Base-by-base conservation (phyloP, 1,284 basidiomycete species). In the Austroboletus novae-zelandiae region DNA sequence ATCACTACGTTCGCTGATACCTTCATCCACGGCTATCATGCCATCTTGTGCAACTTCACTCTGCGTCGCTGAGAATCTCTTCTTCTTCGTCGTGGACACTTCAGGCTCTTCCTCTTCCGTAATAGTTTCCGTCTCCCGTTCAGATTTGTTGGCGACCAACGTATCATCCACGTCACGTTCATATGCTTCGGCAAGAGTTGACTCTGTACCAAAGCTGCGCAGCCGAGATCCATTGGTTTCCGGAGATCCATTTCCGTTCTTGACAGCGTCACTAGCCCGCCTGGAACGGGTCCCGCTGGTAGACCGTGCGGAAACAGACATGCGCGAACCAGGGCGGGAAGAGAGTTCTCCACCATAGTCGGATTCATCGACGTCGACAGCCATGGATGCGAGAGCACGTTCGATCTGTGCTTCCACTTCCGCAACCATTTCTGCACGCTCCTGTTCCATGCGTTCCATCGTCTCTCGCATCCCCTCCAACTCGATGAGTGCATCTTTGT, bases 391-490 rank as follows among this genome's bases (percentile, higher is more conserved):
- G 43, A 92, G 74, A 3, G 90, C 89, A 51, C 85, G 78, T 66
- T 91, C 89, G 60, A 92, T 92, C 71, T 92, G 89, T 25, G 86
- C 86, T 65, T 92, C 89, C 23, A 92, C 89, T 70, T 91, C 89
- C 13, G 86, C 88, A 42, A 91, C 86, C 88, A 92, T 91, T 61
- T 89, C 85, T 32, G 84, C 80, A 47, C 90, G 86, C 67, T 91
- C 89, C 55, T 80, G 73, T 64, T 91, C 89, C 89, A 91, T 91
- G 62, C 72, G 81, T 49, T 89, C 86, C 88, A 91, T 91, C 7
- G 78, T 80, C 14, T 80, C 76, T 52, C 78, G 79, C 89, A 91
- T 91, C 53, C 72, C 70, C 57, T 85, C 77, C 39, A 91, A 73
- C 68, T 91, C 89, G 17, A 72, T 43, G 59, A 82, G 68, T 10